Evolutionary conservation across 306 rosid genomes (phyloP).

Genomic region (Trichosanthes truncata): DNA sequence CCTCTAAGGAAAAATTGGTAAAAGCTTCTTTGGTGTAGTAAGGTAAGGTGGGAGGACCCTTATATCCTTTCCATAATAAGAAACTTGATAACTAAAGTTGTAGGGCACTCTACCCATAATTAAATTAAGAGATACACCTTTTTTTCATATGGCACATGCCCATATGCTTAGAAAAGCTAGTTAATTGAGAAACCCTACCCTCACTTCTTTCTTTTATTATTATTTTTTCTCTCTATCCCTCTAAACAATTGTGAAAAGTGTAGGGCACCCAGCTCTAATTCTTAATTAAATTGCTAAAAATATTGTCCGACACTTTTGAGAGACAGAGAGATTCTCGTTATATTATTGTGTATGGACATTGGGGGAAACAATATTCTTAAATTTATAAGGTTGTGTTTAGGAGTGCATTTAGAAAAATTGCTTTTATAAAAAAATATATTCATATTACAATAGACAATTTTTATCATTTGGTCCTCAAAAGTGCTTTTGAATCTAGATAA

Average conservation of each 20-base stretch:
- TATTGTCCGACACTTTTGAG: not conserved
- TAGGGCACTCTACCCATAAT: conserved; percentile 3
- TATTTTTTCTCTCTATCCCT: too few relatives aligned
- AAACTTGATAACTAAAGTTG: not conserved
- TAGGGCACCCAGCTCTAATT: not conserved
- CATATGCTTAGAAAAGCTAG: not conserved
- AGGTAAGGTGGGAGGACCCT: not conserved
- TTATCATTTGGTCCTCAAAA: not conserved
- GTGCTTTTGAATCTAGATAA: not conserved
- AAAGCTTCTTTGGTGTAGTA: not conserved
- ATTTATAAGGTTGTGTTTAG: not conserved
- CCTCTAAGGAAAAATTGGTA: not conserved
- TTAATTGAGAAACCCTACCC: not conserved
- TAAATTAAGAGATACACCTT: not conserved
- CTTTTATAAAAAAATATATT: too few relatives aligned
- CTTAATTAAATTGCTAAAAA: not conserved
- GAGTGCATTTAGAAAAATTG: too few relatives aligned
- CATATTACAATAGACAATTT: too few relatives aligned
- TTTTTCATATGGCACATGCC: not conserved
- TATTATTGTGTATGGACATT: too few relatives aligned
- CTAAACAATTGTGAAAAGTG: not conserved
- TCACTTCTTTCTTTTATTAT: not conserved
- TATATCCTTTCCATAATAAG: not conserved
- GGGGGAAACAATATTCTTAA: not conserved
- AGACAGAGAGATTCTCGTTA: not conserved